Conservation (phyloP, 163 green algal species). For the Volvox carteri region DNA sequence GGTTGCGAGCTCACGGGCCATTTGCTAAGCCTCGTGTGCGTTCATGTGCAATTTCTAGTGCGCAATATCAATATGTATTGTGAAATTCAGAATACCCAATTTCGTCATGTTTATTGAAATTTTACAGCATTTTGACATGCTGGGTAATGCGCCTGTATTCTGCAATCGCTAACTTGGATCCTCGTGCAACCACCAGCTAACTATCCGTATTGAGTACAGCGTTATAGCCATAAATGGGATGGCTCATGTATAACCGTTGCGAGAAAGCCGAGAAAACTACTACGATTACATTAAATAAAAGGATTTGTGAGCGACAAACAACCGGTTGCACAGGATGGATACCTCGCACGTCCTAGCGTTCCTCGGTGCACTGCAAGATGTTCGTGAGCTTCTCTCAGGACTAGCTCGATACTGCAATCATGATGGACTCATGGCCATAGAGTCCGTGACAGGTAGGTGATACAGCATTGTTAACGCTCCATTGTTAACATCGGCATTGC, state of each 20-base stretch:
- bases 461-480: neutral
- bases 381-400: neutral
- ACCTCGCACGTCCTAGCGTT: conserved; percentile 27
- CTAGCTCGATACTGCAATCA: neutral
- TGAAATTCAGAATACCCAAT: too few species aligned
- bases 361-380: neutral
- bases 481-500: neutral
- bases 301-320: neutral
- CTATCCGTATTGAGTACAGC: conserved; percentile 26
- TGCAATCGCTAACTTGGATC: neutral
- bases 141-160: neutral
- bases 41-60: too few species aligned
- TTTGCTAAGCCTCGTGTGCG: too few species aligned
- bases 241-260: too few species aligned
- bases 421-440: neutral
- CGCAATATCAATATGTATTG: too few species aligned
- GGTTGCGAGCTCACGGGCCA: too few species aligned
- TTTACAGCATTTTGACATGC: too few species aligned
- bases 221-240: too few species aligned
- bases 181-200: neutral
- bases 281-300: too few species aligned
- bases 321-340: neutral
- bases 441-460: neutral
- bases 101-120: too few species aligned
- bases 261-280: too few species aligned